Evolutionary conservation across 257 asterid genomes (phyloP).

Genomic region (Plantago ovata): DNA sequence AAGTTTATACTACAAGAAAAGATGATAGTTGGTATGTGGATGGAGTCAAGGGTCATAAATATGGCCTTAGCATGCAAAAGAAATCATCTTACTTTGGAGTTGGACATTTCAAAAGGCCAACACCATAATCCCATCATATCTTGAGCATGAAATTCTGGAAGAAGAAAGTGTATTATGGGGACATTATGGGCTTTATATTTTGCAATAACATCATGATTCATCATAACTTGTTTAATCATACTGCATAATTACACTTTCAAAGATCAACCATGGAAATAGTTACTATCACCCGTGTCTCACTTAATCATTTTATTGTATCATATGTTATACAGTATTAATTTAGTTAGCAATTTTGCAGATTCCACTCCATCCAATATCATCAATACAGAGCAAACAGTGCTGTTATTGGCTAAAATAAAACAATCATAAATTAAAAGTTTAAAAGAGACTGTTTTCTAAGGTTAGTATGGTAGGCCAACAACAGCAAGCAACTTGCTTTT

Average conservation of each 20-base stretch:
- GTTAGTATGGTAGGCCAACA: conserved; percentile 13
- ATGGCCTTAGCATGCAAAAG: conserved; percentile 26
- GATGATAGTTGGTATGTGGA: not conserved
- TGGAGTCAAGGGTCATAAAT: not conserved
- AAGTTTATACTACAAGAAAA: too few relatives aligned
- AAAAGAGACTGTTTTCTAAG: conserved; percentile 1
- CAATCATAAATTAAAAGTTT: not conserved
- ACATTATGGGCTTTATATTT: conserved; percentile 26
- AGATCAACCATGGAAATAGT: not conserved
- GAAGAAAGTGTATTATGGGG: conserved; percentile 20
- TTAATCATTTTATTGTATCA: not conserved
- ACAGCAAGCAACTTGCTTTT: conserved; percentile 27
- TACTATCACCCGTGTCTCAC: not conserved
- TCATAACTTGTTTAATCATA: conserved; percentile 25
- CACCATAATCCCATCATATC: conserved; percentile 32
- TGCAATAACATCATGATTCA: conserved; percentile 22
- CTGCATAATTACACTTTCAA: conserved; percentile 21
- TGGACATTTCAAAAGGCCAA: conserved; percentile 26
- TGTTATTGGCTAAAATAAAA: not conserved
- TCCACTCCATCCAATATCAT: too few relatives aligned
- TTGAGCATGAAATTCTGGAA: conserved; percentile 28
- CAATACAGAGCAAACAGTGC: too few relatives aligned
- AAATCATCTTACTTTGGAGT: conserved; percentile 28
- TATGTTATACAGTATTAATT: not conserved
- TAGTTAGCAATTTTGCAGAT: not conserved